phyloP scores from a whole-genome alignment of 768 basidiomycete genomes.

The Suillus cothurnatus region DNA sequence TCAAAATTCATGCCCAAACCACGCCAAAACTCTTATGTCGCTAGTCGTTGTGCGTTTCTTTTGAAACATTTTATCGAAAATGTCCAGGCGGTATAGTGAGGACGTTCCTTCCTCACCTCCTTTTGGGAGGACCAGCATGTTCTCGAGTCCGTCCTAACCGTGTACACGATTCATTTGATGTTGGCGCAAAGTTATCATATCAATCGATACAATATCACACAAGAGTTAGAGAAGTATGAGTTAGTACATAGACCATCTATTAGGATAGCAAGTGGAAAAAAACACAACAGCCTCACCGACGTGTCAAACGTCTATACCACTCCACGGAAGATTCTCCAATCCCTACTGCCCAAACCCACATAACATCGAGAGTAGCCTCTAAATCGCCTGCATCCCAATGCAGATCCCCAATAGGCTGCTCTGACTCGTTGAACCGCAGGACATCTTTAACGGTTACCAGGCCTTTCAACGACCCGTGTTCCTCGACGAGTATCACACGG shows the following conservation, averaged over 20 bases:
- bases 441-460: constrained; percentile 97
- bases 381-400: constrained; percentile 69
- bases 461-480: constrained; percentile 79
- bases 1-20: neutral
- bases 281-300: constrained; percentile 21
- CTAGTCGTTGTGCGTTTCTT: neutral
- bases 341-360: constrained; percentile 55
- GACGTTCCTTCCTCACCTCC: neutral
- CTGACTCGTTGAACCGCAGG: constrained; percentile 76
- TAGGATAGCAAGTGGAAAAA: constrained; percentile 1
- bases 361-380: constrained; percentile 62
- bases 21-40: neutral
- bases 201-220: neutral
- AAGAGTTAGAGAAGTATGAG: neutral
- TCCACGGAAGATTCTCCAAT: constrained; percentile 33
- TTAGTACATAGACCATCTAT: neutral
- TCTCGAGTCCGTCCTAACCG: neutral
- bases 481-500: constrained; percentile 93
- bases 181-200: neutral
- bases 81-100: neutral
- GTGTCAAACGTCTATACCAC: constrained; percentile 28
- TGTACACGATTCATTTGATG: neutral
- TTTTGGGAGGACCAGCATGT: neutral
- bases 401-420: constrained; percentile 51
- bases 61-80: neutral